Conservation (phyloP, 2,329 filamentous ascomycete genomes). For the Ceratocystis eucalypticola region DNA sequence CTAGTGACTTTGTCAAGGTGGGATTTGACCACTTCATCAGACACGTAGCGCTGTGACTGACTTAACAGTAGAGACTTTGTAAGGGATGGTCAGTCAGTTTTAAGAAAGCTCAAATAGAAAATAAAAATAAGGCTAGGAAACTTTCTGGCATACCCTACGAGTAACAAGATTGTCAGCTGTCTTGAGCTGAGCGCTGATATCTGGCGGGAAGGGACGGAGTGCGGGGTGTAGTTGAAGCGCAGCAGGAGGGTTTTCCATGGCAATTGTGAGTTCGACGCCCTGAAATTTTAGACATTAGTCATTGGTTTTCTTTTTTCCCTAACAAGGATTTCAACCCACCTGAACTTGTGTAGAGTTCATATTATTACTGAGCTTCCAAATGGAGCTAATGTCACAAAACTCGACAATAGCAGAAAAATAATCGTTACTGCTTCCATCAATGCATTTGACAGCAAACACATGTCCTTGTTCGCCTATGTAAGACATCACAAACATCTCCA, state of each 20-base stretch:
- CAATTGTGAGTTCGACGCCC: not conserved
- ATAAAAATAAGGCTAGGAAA: not conserved
- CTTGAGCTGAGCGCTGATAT: not conserved
- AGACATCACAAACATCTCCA: conserved; percentile 8
- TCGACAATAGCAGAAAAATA: not conserved
- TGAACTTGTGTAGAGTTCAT: not conserved
- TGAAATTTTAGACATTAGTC: not conserved
- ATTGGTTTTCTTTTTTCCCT: not conserved
- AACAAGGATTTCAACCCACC: not conserved
- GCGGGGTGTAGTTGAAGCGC: not conserved
- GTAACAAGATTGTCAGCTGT: not conserved
- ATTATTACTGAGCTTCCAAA: not conserved
- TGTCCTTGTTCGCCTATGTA: not conserved
- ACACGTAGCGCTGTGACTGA: not conserved
- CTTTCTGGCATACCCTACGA: not conserved
- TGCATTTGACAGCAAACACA: conserved; percentile 27
- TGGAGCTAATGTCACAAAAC: conserved; percentile 3
- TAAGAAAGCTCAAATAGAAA: too few species aligned
- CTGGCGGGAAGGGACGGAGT: not conserved
- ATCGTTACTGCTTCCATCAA: not conserved
- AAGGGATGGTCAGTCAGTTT: not conserved
- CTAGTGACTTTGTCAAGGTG: not conserved
- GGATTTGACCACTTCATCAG: conserved; percentile 1
- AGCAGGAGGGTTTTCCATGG: not conserved
- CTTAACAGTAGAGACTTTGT: not conserved